Conservation (phyloP, 2,329 filamentous ascomycete species). For the Neofusicoccum parvum region DNA sequence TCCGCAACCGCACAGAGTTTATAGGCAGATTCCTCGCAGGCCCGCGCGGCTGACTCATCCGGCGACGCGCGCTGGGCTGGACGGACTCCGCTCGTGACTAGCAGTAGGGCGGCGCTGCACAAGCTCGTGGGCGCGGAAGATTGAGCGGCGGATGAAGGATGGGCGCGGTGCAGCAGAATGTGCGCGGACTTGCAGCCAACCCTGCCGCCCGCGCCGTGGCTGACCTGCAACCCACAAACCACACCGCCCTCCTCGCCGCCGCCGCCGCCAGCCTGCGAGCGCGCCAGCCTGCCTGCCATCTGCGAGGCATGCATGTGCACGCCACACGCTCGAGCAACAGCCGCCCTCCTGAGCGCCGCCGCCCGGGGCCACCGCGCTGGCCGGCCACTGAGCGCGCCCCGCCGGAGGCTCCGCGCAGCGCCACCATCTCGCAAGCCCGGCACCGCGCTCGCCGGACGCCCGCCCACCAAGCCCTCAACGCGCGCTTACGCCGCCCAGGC, state of each 20-base stretch:
- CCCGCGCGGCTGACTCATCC: slow-evolving; percentile 9
- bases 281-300: too few species aligned
- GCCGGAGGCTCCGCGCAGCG: neutral
- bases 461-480: neutral
- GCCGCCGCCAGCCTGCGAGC: neutral
- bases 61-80: neutral
- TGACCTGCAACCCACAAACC: neutral
- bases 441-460: neutral
- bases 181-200: slow-evolving; percentile 4
- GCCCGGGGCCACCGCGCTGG: neutral
- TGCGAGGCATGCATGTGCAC: too few species aligned
- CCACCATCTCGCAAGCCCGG: neutral
- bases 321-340: too few species aligned
- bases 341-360: neutral
- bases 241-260: slow-evolving; percentile 4
- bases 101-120: neutral
- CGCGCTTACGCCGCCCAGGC: neutral
- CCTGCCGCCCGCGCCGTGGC: neutral
- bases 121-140: slow-evolving; percentile 1
- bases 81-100: neutral
- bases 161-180: neutral
- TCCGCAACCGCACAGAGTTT: slow-evolving; percentile 9
- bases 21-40: slow-evolving; percentile 10
- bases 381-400: neutral
- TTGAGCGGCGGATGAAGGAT: slow-evolving; percentile 6